These are phyloP conservation scores for Austroboletus eburneus DNA, from an alignment of 768 basidiomycete species.

Conservation along the genomic window DNA sequence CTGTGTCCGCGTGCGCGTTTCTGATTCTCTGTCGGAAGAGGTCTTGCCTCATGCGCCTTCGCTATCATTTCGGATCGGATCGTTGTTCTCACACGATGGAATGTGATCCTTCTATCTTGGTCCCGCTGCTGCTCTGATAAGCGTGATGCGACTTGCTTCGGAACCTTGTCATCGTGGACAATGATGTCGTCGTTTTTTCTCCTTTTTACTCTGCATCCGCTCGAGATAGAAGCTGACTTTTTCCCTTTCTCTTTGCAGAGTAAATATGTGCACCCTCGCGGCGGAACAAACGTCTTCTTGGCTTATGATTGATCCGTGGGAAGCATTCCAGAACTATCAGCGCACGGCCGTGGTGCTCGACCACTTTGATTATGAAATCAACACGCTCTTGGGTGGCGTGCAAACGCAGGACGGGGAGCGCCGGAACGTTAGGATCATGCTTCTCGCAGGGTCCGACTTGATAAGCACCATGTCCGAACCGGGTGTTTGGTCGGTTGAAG, in stretches of 20 bases:
- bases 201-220: not conserved
- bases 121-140: slow-evolving; percentile 9
- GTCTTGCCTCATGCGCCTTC: slow-evolving; percentile 8
- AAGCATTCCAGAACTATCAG: slow-evolving; percentile 91
- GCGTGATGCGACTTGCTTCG: slow-evolving; percentile 6
- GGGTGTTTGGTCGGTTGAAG: slow-evolving; percentile 92
- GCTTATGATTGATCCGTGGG: slow-evolving; percentile 99
- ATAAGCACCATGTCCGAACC: slow-evolving; percentile 98
- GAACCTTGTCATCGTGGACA: slow-evolving; percentile 10
- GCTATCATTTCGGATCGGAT: slow-evolving; percentile 8
- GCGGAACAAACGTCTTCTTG: slow-evolving; percentile 87
- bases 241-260: slow-evolving; percentile 42
- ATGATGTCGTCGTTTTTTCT: slow-evolving; percentile 3
- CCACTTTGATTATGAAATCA: slow-evolving; percentile 95
- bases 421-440: slow-evolving; percentile 78
- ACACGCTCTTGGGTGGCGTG: slow-evolving; percentile 78
- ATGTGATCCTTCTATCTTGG: slow-evolving; percentile 14
- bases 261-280: slow-evolving; percentile 84
- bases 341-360: slow-evolving; percentile 96
- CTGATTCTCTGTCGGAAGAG: slow-evolving; percentile 8
- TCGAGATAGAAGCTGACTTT: slow-evolving; percentile 18
- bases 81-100: slow-evolving; percentile 6
- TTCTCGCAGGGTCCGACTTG: slow-evolving; percentile 96
- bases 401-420: slow-evolving; percentile 68
- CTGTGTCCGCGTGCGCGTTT: slow-evolving; percentile 1